Conservation (phyloP, 441 rosid species). For the Euphorbia schlechtendalii region DNA sequence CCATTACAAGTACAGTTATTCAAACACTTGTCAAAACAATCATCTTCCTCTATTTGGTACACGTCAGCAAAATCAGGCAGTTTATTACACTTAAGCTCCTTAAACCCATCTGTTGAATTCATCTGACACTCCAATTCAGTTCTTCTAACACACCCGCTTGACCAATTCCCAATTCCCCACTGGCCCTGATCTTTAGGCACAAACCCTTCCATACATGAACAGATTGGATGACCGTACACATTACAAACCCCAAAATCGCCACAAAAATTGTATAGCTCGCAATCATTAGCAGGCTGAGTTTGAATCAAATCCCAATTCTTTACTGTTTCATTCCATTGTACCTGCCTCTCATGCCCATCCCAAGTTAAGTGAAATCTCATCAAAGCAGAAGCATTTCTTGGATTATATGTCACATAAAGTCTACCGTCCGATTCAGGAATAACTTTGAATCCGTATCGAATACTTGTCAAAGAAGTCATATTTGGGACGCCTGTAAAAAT, state of each 20-base stretch:
- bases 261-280: constrained; percentile 66
- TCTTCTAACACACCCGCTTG: constrained; percentile 63
- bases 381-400: constrained; percentile 27
- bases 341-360: constrained; percentile 54
- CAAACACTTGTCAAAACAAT: constrained; percentile 41
- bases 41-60: background rate
- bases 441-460: constrained; percentile 50
- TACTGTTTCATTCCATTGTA: constrained; percentile 38
- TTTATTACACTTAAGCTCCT: constrained; percentile 34
- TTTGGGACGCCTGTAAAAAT: constrained; percentile 58
- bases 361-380: constrained; percentile 44
- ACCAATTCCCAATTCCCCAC: constrained; percentile 53
- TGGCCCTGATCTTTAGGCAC: constrained; percentile 29
- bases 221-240: constrained; percentile 21
- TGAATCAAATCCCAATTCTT: constrained; percentile 50
- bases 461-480: constrained; percentile 35
- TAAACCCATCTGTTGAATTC: constrained; percentile 45
- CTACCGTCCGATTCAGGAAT: constrained; percentile 35
- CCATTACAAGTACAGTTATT: constrained; percentile 66
- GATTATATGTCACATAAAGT: constrained; percentile 47
- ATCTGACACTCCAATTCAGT: constrained; percentile 41
- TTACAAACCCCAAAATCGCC: constrained; percentile 68
- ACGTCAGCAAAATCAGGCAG: constrained; percentile 61
- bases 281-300: constrained; percentile 40
- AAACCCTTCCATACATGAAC: constrained; percentile 64